Conservation (phyloP, 306 rosid species). For the Prunus dulcis region DNA sequence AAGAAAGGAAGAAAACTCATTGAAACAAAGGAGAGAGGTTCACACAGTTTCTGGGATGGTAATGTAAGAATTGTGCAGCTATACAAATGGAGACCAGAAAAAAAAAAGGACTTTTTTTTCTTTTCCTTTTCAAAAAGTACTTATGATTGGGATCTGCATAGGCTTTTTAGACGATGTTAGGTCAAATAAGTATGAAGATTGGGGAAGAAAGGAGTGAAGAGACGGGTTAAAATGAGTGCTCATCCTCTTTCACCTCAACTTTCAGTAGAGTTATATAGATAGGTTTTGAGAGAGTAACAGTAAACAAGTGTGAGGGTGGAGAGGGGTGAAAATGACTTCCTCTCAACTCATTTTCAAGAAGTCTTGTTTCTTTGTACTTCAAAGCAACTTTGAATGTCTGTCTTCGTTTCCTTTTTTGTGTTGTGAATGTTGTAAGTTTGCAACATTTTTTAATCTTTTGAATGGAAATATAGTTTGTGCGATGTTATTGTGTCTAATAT, state of each 20-base stretch:
- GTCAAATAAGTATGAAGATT: slow-evolving; percentile 53
- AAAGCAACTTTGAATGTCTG: slow-evolving; percentile 38
- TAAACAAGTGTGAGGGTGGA: slow-evolving; percentile 30
- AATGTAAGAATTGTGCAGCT: slow-evolving; percentile 66
- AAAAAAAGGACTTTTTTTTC: slow-evolving; percentile 17
- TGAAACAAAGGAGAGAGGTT: slow-evolving; percentile 18
- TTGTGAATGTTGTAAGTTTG: slow-evolving; percentile 63
- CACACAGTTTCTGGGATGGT: slow-evolving; percentile 39
- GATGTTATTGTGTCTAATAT: slow-evolving; percentile 3
- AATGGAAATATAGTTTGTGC: slow-evolving; percentile 40
- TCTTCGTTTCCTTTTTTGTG: slow-evolving; percentile 26
- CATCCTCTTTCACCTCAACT: slow-evolving; percentile 97
- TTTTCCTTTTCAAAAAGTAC: slow-evolving; percentile 28
- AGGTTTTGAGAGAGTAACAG: slow-evolving; percentile 41
- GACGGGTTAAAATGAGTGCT: slow-evolving; percentile 77
- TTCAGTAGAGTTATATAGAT: slow-evolving; percentile 51
- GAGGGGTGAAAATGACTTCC: slow-evolving; percentile 37
- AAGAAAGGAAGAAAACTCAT: slow-evolving; percentile 23
- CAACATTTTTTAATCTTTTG: slow-evolving; percentile 41
- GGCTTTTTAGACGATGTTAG: slow-evolving; percentile 45
- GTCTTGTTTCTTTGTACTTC: slow-evolving; percentile 38
- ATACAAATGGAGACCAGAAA: slow-evolving; percentile 53
- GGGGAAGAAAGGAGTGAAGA: slow-evolving; percentile 95
- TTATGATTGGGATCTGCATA: slow-evolving; percentile 52
- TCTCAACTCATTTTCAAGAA: slow-evolving; percentile 37